Evolutionary conservation across 1,139 yeast species (phyloP).

Genomic region (Suhomyces kunorum): DNA sequence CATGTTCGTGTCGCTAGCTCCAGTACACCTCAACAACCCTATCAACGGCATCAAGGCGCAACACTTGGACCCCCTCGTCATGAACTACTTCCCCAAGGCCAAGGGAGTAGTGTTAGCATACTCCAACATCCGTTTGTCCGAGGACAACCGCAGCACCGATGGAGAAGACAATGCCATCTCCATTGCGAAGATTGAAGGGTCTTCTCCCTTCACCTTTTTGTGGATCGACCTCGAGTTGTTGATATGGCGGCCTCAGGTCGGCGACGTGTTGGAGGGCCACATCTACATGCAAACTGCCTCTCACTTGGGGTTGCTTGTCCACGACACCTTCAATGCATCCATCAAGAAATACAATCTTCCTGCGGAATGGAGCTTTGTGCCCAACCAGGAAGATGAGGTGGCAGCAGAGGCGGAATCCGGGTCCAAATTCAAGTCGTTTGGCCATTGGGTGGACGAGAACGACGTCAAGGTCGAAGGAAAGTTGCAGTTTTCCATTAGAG

Average conservation of each 20-base stretch:
- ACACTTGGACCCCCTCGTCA: slow-evolving; percentile 85
- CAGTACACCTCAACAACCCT: slow-evolving; percentile 68
- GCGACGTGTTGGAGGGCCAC: slow-evolving; percentile 83
- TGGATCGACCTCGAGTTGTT: slow-evolving; percentile 87
- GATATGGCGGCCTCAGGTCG: slow-evolving; percentile 86
- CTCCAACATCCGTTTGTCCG: slow-evolving; percentile 52
- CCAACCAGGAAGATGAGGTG: slow-evolving; percentile 69
- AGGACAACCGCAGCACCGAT: slow-evolving; percentile 37
- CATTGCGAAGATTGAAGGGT: slow-evolving; percentile 69
- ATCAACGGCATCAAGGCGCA: slow-evolving; percentile 78
- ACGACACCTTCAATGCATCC: slow-evolving; percentile 93
- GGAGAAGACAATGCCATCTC: slow-evolving; percentile 25
- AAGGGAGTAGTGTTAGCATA: slow-evolving; percentile 86
- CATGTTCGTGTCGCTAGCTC: slow-evolving; percentile 84
- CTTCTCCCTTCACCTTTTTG: slow-evolving; percentile 83
- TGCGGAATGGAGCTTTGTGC: slow-evolving; percentile 75
- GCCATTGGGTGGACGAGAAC: slow-evolving; percentile 81
- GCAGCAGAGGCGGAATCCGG: slow-evolving; percentile 11
- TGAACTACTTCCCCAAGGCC: slow-evolving; percentile 74
- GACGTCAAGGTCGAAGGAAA: slow-evolving; percentile 81
- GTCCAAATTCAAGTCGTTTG: slow-evolving; percentile 55
- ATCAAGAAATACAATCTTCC: slow-evolving; percentile 86
- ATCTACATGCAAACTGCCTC: slow-evolving; percentile 92
- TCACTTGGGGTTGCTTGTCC: slow-evolving; percentile 86
- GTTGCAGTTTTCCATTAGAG: slow-evolving; percentile 68